Conservation (phyloP, 805 yeast species). For the Candida pseudoglaebosa region DNA sequence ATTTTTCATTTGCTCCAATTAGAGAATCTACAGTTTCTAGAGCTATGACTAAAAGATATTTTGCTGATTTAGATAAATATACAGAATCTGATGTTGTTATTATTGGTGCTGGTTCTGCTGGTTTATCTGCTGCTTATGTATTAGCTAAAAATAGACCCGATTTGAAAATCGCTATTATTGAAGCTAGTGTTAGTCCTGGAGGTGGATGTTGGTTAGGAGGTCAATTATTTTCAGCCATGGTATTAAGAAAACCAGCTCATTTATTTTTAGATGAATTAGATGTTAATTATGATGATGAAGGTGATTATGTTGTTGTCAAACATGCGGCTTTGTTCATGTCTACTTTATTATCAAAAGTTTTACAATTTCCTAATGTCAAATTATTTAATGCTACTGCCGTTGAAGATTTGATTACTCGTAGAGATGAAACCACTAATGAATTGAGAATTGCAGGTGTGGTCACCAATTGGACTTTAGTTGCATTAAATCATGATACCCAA, state of each 20-base stretch:
- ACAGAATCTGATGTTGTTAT: slow-evolving; percentile 73
- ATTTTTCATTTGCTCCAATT: slow-evolving; percentile 65
- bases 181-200: slow-evolving; percentile 72
- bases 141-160: slow-evolving; percentile 74
- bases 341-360: slow-evolving; percentile 63
- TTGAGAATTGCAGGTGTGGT: slow-evolving; percentile 75
- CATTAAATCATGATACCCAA: slow-evolving; percentile 72
- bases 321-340: slow-evolving; percentile 78
- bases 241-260: slow-evolving; percentile 77
- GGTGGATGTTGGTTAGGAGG: slow-evolving; percentile 83
- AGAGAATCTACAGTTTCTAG: slow-evolving; percentile 76
- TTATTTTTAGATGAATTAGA: slow-evolving; percentile 60
- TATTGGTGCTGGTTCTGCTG: slow-evolving; percentile 77
- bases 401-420: slow-evolving; percentile 74
- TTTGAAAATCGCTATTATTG: slow-evolving; percentile 67
- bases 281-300: slow-evolving; percentile 71
- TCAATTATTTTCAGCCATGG: slow-evolving; percentile 73
- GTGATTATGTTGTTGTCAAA: slow-evolving; percentile 74
- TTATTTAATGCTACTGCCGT: slow-evolving; percentile 78
- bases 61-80: slow-evolving; percentile 66
- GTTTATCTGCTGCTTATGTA: slow-evolving; percentile 70
- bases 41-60: slow-evolving; percentile 75
- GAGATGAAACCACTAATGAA: slow-evolving; percentile 50
- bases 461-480: slow-evolving; percentile 77
- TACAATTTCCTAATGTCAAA: slow-evolving; percentile 70